Base-by-base conservation (phyloP, 441 rosid genomes). In the Euphorbia celastroides region DNA sequence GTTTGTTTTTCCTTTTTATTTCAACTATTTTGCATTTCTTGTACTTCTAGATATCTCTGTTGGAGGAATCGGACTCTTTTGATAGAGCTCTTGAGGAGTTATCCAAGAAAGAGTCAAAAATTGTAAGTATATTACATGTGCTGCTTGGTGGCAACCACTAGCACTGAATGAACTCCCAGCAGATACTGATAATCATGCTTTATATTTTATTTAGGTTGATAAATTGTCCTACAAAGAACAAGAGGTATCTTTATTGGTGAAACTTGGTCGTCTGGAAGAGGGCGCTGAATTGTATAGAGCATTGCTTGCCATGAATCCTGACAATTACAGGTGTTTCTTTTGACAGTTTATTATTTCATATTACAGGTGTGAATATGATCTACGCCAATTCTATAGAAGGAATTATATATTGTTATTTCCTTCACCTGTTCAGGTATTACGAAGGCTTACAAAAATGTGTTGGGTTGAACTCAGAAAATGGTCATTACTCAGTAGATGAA, bases 401-500 rank as follows among this genome's bases (percentile, higher is more conserved):
- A 38, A 67, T 23, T 28, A 62, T 56, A 61, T 58, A 30, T 13
- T 34, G 13, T 36, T 42, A 31, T 61, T 64, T 67, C 80, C 44
- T 66, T 52, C 27, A 8, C 31, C 58, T 74, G 30, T 64, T 73
- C 89, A 96, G 99, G 72, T 93, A 88, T 79, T 88, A 85, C 74
- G 96, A 93, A 79, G 98, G 98, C 71, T 88, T 96, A 69, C 98
- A 96, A 74, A 89, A 82, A 75, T 92, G 98, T 77, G 78, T 83
- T 64, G 93, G 79, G 34, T 70, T 92, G 60, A 78, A 75, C 77
- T 82, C 84, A 41, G 88, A 88, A 79, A 73, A 67, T 74, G 89
- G 91, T 31, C 71, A 70, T 30, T 88, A 86, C 77, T 81, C 99
- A 16, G 72, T 86, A 55, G 87, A 86, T 73, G 88, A 90, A 78